Evolutionary conservation across 1,284 basidiomycete genomes (phyloP).

Genomic region (Cryptococcus sp.): DNA sequence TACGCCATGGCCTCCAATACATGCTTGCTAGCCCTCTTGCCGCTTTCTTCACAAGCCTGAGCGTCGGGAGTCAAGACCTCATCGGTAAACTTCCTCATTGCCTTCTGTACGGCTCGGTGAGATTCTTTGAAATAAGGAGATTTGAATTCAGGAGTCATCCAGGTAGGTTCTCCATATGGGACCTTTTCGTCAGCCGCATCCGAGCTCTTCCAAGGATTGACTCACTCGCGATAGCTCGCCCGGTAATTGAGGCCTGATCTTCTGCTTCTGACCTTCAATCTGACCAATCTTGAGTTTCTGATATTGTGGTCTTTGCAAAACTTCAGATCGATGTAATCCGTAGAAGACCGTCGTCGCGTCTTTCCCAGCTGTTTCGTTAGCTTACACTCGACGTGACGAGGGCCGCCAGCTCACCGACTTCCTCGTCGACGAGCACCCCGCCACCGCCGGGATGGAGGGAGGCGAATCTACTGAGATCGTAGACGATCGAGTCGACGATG

Average conservation of each 20-base stretch:
- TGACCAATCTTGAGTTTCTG: slow-evolving; percentile 63
- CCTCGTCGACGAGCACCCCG: slow-evolving; percentile 65
- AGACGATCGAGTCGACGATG: slow-evolving; percentile 76
- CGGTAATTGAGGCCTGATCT: slow-evolving; percentile 55
- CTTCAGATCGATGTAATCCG: slow-evolving; percentile 72
- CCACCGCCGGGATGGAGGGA: slow-evolving; percentile 76
- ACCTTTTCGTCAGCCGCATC: slow-evolving; percentile 48
- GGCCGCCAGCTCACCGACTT: slow-evolving; percentile 57
- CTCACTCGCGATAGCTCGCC: slow-evolving; percentile 55
- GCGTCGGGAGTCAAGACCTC: slow-evolving; percentile 52
- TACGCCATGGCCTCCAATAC: slow-evolving; percentile 47
- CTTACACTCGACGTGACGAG: background rate
- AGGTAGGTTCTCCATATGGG: slow-evolving; percentile 78
- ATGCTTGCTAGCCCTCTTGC: slow-evolving; percentile 56
- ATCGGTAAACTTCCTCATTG: slow-evolving; percentile 56
- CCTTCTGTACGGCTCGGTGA: slow-evolving; percentile 49
- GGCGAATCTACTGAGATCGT: slow-evolving; percentile 71
- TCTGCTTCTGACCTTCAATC: slow-evolving; percentile 60
- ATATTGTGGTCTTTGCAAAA: slow-evolving; percentile 70
- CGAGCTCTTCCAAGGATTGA: background rate
- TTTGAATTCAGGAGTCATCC: slow-evolving; percentile 72
- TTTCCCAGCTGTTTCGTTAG: slow-evolving; percentile 57
- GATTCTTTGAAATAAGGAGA: slow-evolving; percentile 77
- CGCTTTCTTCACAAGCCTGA: slow-evolving; percentile 67
- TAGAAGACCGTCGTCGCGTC: slow-evolving; percentile 84